Base-by-base conservation (phyloP, 2,329 filamentous ascomycete species). In the Penicillium sp. region DNA sequence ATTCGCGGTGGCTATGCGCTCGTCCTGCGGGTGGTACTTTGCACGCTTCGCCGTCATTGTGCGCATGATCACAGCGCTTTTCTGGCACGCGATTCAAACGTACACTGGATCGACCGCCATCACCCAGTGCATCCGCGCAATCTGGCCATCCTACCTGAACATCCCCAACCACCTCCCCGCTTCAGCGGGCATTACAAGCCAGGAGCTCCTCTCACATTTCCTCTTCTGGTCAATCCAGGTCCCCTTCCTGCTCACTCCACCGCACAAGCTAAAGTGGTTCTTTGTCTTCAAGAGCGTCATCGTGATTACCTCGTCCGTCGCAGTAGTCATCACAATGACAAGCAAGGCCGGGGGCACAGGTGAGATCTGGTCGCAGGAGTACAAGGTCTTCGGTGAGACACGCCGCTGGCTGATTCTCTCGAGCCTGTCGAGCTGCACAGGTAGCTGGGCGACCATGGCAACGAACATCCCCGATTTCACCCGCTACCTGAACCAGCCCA, bases 211-310 rank as follows among this genome's bases (percentile, higher is more conserved):
- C 48, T 70, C 73, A 1, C 78, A 76, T 56, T 76, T 79, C 58
- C 65, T 79, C 19, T 76, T 74, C 62, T 80, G 77, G 77, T 61
- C 76, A 35, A 67, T 78, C 56, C 77, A 79, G 61, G 67, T 80
- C 73, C 73, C 79, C 4, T 80, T 83, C 64, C 75, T 75, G 21
- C 73, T 77, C 45, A 75, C 82, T 61, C 73, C 79, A 15, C 80
- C 81, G 11, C 80, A 82, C 65, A 78, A 82, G 65, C 66, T 82
- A 19, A 68, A 73, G n/a, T 71, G 70, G 55, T 80, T 83, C 70
- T 83, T 82, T 71, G 78, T 75, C 67, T 74, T 81, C 71, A 82
- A 82, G 64, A 74, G 72, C 6, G 69, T 76, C 41, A 74, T 81
- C 63, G 62, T 79, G 9, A 74, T 76, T 5, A 73, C 76, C 5